These are phyloP conservation scores for Colletotrichum tanaceti DNA, from an alignment of 2,329 filamentous ascomycete species.

Conservation along the genomic window DNA sequence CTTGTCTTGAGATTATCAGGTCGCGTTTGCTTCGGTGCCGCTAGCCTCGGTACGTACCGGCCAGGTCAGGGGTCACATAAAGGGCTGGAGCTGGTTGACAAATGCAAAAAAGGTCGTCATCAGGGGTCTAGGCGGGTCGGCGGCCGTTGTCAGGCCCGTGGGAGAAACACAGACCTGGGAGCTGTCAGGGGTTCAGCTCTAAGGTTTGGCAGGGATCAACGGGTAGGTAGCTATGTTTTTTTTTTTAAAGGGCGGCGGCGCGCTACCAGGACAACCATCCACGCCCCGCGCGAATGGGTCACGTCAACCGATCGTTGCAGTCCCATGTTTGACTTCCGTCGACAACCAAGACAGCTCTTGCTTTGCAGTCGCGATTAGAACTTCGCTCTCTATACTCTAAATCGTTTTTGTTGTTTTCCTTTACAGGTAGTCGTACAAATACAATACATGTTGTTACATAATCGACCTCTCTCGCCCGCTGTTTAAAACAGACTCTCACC, in stretches of 20 bases:
- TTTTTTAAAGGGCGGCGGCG: neutral
- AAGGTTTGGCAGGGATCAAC: constrained; percentile 26
- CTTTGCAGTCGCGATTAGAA: too few relatives aligned
- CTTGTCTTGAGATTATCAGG: neutral
- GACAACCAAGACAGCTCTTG: too few relatives aligned
- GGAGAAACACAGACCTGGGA: constrained; percentile 18
- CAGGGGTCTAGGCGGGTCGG: constrained; percentile 11
- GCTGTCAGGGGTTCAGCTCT: constrained; percentile 25
- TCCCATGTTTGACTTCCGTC: too few relatives aligned
- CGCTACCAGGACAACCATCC: constrained; percentile 13
- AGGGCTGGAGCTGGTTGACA: constrained; percentile 17
- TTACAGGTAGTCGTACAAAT: constrained; percentile 31
- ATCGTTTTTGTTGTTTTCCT: neutral
- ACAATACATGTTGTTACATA: constrained; percentile 22
- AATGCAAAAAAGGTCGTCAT: constrained; percentile 19
- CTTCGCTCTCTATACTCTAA: neutral
- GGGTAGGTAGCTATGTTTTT: neutral
- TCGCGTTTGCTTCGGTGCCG: neutral
- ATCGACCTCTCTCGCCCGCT: too few relatives aligned
- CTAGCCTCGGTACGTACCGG: constrained; percentile 7
- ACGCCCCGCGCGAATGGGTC: neutral
- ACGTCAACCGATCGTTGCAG: constrained; percentile 2
- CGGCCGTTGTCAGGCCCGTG: constrained; percentile 6
- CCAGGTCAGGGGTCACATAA: neutral
- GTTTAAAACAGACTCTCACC: constrained; percentile 37